Conservation (phyloP, 768 basidiomycete genomes). For the Auriscalpium orientale region DNA sequence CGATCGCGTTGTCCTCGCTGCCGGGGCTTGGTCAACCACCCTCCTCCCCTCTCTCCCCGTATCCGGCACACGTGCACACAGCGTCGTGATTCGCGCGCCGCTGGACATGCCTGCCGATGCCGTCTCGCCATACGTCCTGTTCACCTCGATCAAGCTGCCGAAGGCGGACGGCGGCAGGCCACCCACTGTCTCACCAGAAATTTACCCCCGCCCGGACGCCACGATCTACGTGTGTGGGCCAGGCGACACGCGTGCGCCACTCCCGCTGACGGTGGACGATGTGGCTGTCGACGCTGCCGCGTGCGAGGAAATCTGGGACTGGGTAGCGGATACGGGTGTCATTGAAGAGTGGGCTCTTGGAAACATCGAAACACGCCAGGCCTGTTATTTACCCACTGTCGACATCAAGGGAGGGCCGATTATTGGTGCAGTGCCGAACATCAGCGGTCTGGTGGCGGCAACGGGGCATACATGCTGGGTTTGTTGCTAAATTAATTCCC, state of each 20-base stretch:
- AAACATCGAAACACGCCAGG: conserved; percentile 49
- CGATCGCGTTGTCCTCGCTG: conserved; percentile 66
- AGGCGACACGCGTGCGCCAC: conserved; percentile 54
- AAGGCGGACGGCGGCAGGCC: conserved; percentile 10
- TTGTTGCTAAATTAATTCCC: conserved; percentile 19
- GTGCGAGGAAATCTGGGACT: conserved; percentile 46
- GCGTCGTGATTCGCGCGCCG: conserved; percentile 53
- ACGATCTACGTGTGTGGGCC: conserved; percentile 77
- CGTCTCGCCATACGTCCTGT: conserved; percentile 73
- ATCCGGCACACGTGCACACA: conserved; percentile 62
- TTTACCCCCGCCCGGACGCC: conserved; percentile 63
- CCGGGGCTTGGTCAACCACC: conserved; percentile 80
- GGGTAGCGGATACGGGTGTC: conserved; percentile 45
- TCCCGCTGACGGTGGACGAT: conserved; percentile 68
- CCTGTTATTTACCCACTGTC: conserved; percentile 73
- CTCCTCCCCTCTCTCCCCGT: conserved; percentile 53
- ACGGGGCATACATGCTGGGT: conserved; percentile 82
- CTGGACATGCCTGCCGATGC: conserved; percentile 32
- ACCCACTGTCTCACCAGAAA: conserved; percentile 44
- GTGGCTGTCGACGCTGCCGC: conserved; percentile 51
- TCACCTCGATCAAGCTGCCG: conserved; percentile 60
- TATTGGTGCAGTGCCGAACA: conserved; percentile 49
- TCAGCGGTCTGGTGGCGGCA: conserved; percentile 61
- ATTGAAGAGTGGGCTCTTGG: conserved; percentile 40
- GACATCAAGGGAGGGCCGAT: conserved; percentile 57